A percentile compares a stretch with the other conserved stretches of the same genome.
These are phyloP conservation scores for Dactylellina cionopaga DNA, from an alignment of 2,329 filamentous ascomycete genomes.

Conservation along the genomic window DNA sequence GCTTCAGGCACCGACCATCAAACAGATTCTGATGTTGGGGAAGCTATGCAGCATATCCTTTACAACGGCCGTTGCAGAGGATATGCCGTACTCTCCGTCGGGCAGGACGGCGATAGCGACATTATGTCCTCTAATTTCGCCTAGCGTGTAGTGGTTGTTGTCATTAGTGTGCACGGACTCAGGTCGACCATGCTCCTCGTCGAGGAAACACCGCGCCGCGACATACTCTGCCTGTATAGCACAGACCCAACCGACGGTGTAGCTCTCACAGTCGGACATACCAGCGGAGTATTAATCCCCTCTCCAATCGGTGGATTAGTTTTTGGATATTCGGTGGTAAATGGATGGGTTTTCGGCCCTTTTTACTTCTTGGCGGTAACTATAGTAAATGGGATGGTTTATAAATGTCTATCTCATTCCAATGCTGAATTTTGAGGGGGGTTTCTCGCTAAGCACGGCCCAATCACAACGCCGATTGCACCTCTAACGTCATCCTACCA, in stretches of 20 bases:
- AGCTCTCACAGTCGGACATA: too few species aligned
- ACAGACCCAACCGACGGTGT: slow-evolving; percentile 64
- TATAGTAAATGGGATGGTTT: too few species aligned
- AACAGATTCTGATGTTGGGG: slow-evolving; percentile 56
- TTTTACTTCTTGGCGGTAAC: too few species aligned
- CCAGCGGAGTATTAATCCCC: too few species aligned
- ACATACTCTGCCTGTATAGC: slow-evolving; percentile 60
- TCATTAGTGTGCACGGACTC: slow-evolving; percentile 53
- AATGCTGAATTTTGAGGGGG: too few species aligned
- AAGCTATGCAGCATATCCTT: slow-evolving; percentile 58
- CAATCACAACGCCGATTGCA: too few species aligned
- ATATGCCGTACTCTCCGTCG: slow-evolving; percentile 57
- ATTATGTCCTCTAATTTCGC: slow-evolving; percentile 58
- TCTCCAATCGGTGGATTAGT: too few species aligned
- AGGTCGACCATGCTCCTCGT: slow-evolving; percentile 59
- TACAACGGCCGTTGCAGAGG: slow-evolving; percentile 58
- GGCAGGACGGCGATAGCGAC: slow-evolving; percentile 59
- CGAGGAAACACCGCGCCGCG: slow-evolving; percentile 61
- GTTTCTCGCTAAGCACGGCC: too few species aligned
- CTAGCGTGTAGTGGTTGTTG: slow-evolving; percentile 58
- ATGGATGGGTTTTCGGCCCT: too few species aligned
- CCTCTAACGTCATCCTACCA: too few species aligned
- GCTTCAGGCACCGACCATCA: slow-evolving; percentile 55
- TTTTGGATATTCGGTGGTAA: too few species aligned
- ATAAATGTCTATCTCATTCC: too few species aligned